Evolutionary conservation across 257 asterid genomes (phyloP).

Genomic region (Jacaranda mimosifolia): DNA sequence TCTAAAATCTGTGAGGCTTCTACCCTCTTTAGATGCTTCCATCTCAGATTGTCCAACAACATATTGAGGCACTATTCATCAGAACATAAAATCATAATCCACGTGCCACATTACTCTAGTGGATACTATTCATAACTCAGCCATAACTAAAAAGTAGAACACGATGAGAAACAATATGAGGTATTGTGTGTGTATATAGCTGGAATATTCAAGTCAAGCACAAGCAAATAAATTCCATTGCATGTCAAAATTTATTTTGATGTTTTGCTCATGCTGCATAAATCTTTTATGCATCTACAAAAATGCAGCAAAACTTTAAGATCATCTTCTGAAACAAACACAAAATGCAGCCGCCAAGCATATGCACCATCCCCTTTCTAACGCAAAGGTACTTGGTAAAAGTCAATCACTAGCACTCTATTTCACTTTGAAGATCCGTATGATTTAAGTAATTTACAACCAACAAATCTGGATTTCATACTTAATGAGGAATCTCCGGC

Average conservation of each 20-base stretch:
- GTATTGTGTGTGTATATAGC: neutral
- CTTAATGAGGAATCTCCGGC: conserved; percentile 1
- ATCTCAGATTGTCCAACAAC: conserved; percentile 72
- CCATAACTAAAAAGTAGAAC: conserved; percentile 6
- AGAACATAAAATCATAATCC: conserved; percentile 37
- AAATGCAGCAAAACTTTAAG: neutral
- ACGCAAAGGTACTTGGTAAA: neutral
- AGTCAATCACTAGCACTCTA: neutral
- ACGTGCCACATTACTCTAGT: conserved; percentile 6
- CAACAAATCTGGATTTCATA: neutral
- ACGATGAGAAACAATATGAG: neutral
- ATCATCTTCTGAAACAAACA: conserved; percentile 8
- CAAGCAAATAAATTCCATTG: conserved; percentile 1
- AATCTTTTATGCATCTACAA: neutral
- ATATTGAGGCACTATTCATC: conserved; percentile 68
- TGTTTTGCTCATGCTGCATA: neutral
- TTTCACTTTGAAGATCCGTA: neutral
- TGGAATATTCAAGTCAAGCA: conserved; percentile 25
- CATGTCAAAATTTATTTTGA: conserved; percentile 6
- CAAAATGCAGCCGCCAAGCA: conserved; percentile 17
- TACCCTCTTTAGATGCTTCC: conserved; percentile 80
- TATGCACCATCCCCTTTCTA: neutral
- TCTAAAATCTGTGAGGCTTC: conserved; percentile 73
- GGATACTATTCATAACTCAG: neutral
- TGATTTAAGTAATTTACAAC: neutral